Evolutionary conservation across 2,329 filamentous ascomycete species (phyloP), one percentile per base, ranked within the genome.

Genomic region (Tetracladium maxilliforme): DNA sequence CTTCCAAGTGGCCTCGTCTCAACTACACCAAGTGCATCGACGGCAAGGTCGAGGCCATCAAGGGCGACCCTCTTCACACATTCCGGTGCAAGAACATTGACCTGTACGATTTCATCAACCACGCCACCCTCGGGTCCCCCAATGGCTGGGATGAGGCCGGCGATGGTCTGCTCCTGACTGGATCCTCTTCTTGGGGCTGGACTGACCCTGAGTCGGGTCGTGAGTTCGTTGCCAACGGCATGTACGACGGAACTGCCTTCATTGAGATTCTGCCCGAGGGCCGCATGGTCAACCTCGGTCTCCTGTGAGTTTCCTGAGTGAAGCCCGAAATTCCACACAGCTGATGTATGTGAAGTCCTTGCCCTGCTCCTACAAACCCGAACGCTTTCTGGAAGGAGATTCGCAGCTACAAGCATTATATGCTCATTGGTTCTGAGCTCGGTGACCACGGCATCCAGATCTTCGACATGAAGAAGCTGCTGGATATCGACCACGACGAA

Each of bases 401-500:
- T 26, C 39, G 44, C 28, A 35, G 43, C 30, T 34, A 52, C 37
- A 46, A 53, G 28, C 41, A 47, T 29, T 56, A 52, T 29, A 48
- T 52, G 25, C 34, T 45, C 28, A 47, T 52, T 30, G 48, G 48
- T 14, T 41, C 43, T 10, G 54, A 58, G 33, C 57, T 61, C 17
- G 36, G 40, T 21, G 42, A 52, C 35, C 68, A 73, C 43, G 61
- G 63, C 17, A 58, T 74, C 23, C 69, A 73, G 44, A 58, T 73
- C 44, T 74, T 74, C 38, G 69, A 74, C 44, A 58, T 71, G 61
- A 58, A 52, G 37, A 70, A 59, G 33, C 49, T 68, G n/a, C 48
- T 64, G 26, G 45, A 47, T 18, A 40, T 67, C 30, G 49, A 58
- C 42, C 52, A 55, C 2, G 45, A 42, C 3, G 44, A 31, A 14